Conservation (phyloP, 495 filamentous ascomycete species). For the Daldinia loculata region DNA sequence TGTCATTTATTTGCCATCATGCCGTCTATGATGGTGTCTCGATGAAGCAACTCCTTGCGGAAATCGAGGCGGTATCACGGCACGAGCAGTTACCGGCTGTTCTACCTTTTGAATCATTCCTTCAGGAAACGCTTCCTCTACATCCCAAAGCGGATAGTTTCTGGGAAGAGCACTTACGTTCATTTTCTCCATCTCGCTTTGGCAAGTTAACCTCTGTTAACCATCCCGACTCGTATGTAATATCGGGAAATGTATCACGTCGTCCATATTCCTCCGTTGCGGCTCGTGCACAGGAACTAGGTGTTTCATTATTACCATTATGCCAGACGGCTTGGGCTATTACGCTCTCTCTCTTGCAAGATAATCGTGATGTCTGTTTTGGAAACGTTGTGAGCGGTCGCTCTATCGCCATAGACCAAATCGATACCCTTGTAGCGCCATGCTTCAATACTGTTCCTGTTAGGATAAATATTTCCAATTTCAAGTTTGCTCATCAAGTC, state of each 20-base stretch:
- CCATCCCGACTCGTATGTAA: constrained; percentile 5
- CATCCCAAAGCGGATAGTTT: constrained; percentile 61
- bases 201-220: not conserved
- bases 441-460: constrained; percentile 90
- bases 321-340: constrained; percentile 75
- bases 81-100: constrained; percentile 55
- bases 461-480: constrained; percentile 61
- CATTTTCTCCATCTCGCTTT: constrained; percentile 60
- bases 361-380: constrained; percentile 75
- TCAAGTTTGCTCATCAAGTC: constrained; percentile 60
- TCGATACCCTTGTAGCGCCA: constrained; percentile 79
- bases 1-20: constrained; percentile 76
- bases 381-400: constrained; percentile 82
- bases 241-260: constrained; percentile 5
- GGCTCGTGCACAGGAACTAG: constrained; percentile 56
- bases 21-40: constrained; percentile 83
- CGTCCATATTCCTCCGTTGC: constrained; percentile 57
- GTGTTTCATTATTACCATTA: constrained; percentile 68
- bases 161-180: constrained; percentile 65
- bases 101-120: constrained; percentile 56
- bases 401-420: constrained; percentile 66
- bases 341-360: constrained; percentile 61
- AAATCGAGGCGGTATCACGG: constrained; percentile 64
- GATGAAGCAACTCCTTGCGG: constrained; percentile 68
- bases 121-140: constrained; percentile 41